These are phyloP conservation scores for Oenanthe javanica DNA, from an alignment of 140 eudicot genomes.

Conservation along the genomic window DNA sequence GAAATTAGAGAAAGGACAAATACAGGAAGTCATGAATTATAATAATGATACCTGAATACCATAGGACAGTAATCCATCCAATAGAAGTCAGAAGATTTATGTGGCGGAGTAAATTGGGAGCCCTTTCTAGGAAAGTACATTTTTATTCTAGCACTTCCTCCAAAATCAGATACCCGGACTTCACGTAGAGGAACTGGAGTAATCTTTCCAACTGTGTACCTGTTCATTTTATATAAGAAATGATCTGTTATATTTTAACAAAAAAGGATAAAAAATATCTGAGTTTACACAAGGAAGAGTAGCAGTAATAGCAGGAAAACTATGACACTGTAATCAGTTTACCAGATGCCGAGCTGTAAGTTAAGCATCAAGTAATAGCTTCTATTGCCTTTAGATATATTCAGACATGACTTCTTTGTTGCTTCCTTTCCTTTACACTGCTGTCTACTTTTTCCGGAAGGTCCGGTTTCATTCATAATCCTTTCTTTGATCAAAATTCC, in stretches of 20 bases:
- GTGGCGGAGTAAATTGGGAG: constrained; percentile 87
- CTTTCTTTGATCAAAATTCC: constrained; percentile 86
- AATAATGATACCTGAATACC: constrained; percentile 75
- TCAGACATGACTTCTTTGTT: constrained; percentile 51
- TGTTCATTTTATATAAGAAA: constrained; percentile 49
- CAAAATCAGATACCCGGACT: constrained; percentile 92
- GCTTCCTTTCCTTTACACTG: constrained; percentile 40
- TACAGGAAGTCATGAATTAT: neutral
- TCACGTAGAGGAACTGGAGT: constrained; percentile 98
- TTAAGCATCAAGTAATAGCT: constrained; percentile 93
- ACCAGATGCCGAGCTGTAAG: constrained; percentile 98
- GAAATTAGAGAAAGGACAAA: neutral
- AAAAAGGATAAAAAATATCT: neutral
- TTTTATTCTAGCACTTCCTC: constrained; percentile 81
- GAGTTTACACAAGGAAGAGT: neutral
- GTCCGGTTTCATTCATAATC: constrained; percentile 29
- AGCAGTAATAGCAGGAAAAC: neutral
- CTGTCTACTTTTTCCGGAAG: constrained; percentile 39
- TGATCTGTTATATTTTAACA: constrained; percentile 23
- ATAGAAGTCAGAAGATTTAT: constrained; percentile 68
- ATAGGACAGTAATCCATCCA: constrained; percentile 99
- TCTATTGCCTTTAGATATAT: constrained; percentile 52
- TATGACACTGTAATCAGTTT: constrained; percentile 22
- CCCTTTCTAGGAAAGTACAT: constrained; percentile 93
- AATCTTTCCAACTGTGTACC: constrained; percentile 99